Conservation (phyloP, 352 stramenopile species). For the Thalassiosira ordinaria region DNA sequence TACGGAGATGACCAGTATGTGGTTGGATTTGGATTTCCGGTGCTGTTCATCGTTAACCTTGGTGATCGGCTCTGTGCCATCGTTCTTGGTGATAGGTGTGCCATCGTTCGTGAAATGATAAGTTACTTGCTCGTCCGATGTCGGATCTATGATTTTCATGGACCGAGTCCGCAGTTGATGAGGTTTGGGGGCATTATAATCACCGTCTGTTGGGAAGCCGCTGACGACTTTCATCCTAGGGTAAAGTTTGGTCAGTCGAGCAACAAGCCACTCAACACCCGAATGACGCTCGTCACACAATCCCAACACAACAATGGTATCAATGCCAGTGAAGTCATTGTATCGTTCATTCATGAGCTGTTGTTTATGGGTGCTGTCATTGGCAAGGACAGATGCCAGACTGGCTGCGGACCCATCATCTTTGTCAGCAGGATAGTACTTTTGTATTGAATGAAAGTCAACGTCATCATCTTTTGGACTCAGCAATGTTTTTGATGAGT, state of each 20-base stretch:
- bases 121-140: constrained; percentile 9
- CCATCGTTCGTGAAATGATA: constrained; percentile 19
- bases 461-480: constrained; percentile 36
- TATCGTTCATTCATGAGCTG: constrained; percentile 12
- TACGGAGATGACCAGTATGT: constrained; percentile 51
- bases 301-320: constrained; percentile 53
- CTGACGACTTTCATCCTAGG: constrained; percentile 28
- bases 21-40: constrained; percentile 1
- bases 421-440: background rate
- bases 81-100: no score
- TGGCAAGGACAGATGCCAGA: background rate
- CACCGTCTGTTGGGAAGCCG: constrained; percentile 32
- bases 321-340: constrained; percentile 34
- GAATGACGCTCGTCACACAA: constrained; percentile 18
- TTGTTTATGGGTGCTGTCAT: background rate
- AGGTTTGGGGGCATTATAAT: no score
- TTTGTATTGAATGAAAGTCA: background rate
- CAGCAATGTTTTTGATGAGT: constrained; percentile 15
- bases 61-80: no score
- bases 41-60: background rate
- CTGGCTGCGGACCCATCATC: background rate
- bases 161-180: constrained; percentile 5
- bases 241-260: constrained; percentile 38
- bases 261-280: constrained; percentile 46
- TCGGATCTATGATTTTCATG: constrained; percentile 16